phyloP scores from a whole-genome alignment of 1,139 yeast genomes.

The Candida albicans region DNA sequence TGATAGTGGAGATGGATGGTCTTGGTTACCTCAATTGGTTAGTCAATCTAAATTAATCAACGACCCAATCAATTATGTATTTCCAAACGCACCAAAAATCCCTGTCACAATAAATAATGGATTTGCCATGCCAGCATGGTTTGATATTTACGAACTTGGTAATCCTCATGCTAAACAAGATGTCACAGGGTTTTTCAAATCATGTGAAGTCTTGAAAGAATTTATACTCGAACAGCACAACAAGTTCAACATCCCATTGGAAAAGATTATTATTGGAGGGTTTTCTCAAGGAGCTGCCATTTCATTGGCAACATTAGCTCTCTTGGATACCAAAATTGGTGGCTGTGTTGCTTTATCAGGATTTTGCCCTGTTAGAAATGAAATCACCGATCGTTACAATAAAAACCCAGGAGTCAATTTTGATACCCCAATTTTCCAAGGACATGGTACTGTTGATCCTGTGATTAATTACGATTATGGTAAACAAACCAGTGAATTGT shows the following conservation, averaged over 20 bases:
- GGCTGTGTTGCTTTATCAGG: conserved; percentile 83
- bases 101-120: conserved; percentile 75
- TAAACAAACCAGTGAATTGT: conserved; percentile 45
- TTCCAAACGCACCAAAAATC: conserved; percentile 82
- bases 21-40: conserved; percentile 60
- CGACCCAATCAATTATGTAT: conserved; percentile 69
- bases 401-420: conserved; percentile 38
- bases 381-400: conserved; percentile 28
- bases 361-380: conserved; percentile 57
- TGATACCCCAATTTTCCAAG: conserved; percentile 79
- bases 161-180: conserved; percentile 54
- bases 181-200: conserved; percentile 58
- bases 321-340: conserved; percentile 62
- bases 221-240: conserved; percentile 65
- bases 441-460: conserved; percentile 83
- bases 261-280: conserved; percentile 83
- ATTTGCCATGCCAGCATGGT: conserved; percentile 80
- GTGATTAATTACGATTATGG: conserved; percentile 57
- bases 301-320: conserved; percentile 54
- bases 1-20: conserved; percentile 89
- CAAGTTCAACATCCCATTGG: conserved; percentile 58
- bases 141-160: conserved; percentile 66
- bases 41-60: conserved; percentile 43
- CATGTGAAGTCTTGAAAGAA: conserved; percentile 52
- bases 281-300: conserved; percentile 94